Evolutionary conservation across 1,284 basidiomycete species (phyloP), one percentile per base, ranked within the genome.

Genomic region (Trametes hirsuta): DNA sequence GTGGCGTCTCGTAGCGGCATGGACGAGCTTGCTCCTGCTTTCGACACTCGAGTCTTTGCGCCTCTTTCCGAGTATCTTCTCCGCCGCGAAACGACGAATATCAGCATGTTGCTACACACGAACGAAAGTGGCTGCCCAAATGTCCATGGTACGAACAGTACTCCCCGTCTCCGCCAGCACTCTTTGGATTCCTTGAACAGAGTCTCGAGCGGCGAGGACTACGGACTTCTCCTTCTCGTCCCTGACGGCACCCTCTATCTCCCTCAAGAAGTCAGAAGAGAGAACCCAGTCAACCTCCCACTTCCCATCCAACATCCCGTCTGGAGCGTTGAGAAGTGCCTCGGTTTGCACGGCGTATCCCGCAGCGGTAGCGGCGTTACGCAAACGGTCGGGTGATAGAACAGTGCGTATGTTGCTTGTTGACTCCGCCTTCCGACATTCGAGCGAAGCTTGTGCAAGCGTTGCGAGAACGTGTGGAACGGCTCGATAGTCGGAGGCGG

Each of bases 361-460:
- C 0, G 67, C 70, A 14, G 63, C 51, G n/a, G 49, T 44, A 6
- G 75, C 77, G 4, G 74, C 61, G 11, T 55, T 61, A 55, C 68
- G 69, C 58, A 81, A 73, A 25, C 62, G 64, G 8, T 53, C 61
- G 3, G 78, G 77, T 8, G 75, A 72, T 37, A 80, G 54, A 9
- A 79, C 69, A 0, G 76, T 79, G 53, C 79, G 76, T 53, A 80
- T 69, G 63, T 81, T 80, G 37, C 72, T 71, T n/a, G 18, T 48
- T 4, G 72, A 68, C 0, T 46, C 55, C 18, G 70, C 67, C 55
- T 77, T 77, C 54, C 69, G 72, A 56, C 71, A 68, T 62, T 79
- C 76, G 21, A 79, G 63, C 41, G 75, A 66, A 0, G 74, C 77
- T 56, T 79, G 77, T 8, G 78, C 68, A 21, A 80, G 68, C 14